Percentiles rank a stretch among this genome's conserved stretches.
Evolutionary conservation across 2,329 filamentous ascomycete species (phyloP).

Genomic region (Fusarium buxicola): DNA sequence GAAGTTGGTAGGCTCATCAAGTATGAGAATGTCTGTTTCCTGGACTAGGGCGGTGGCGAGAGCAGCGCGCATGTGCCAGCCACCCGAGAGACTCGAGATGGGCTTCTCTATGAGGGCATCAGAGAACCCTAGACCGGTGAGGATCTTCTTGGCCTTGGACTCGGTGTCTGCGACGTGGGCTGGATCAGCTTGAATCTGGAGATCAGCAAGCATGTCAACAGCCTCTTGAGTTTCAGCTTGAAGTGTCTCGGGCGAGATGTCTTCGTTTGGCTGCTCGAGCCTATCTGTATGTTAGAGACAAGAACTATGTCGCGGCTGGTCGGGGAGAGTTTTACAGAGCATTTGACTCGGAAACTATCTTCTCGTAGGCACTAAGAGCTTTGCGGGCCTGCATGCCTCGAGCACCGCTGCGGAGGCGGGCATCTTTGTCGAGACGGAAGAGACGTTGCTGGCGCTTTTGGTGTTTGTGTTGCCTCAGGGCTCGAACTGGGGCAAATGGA

Average conservation of each 20-base stretch:
- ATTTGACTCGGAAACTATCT: slow-evolving; percentile 69
- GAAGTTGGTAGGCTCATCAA: slow-evolving; percentile 91
- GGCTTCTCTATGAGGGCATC: slow-evolving; percentile 69
- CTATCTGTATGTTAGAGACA: slow-evolving; percentile 42
- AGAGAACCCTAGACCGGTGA: slow-evolving; percentile 78
- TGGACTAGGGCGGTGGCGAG: slow-evolving; percentile 76
- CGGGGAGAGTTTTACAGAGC: slow-evolving; percentile 55
- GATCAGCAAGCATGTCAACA: slow-evolving; percentile 73
- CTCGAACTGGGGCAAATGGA: slow-evolving; percentile 67
- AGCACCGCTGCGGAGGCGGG: slow-evolving; percentile 78
- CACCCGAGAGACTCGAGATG: slow-evolving; percentile 77
- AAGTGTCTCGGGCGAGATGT: slow-evolving; percentile 67
- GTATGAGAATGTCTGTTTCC: slow-evolving; percentile 79
- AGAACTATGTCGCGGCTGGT: rapidly evolving
- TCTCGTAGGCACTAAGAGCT: slow-evolving; percentile 75
- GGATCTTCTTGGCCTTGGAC: slow-evolving; percentile 71
- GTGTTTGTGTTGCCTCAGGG: slow-evolving; percentile 71
- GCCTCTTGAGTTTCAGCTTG: slow-evolving; percentile 76
- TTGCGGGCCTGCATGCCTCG: slow-evolving; percentile 82
- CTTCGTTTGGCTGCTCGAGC: slow-evolving; percentile 63
- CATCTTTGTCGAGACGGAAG: slow-evolving; percentile 78
- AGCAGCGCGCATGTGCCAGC: slow-evolving; percentile 78
- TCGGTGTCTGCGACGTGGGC: slow-evolving; percentile 74
- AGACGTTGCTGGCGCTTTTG: slow-evolving; percentile 71
- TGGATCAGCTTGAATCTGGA: slow-evolving; percentile 76